Evolutionary conservation across 2,329 filamentous ascomycete species (phyloP), one percentile per base, ranked within the genome.

Genomic region (Sporothrix brunneoviolacea): DNA sequence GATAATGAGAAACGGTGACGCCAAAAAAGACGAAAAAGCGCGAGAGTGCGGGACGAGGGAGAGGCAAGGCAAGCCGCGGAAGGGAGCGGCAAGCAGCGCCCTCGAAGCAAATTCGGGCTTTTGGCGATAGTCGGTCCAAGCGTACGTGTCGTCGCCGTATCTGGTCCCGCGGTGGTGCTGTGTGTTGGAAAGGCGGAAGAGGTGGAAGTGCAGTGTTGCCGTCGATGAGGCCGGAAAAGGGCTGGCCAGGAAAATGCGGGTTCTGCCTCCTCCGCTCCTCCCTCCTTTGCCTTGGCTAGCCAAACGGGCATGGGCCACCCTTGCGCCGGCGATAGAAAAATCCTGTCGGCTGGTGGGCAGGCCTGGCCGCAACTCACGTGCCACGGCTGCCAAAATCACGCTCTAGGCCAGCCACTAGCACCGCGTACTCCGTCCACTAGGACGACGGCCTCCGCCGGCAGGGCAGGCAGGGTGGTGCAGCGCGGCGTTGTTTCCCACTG

Each of bases 181-280:
- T 46, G 21, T 24, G 12, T 39, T 35, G 18, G 44, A 30, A 24
- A 38, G 44, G 27, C 36, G 43, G 33, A 48, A 32, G 45, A 36
- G 18, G 45, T 24, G 27, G 12, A 35, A 24, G 35, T 39, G 24
- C 6, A 22, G 21, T 6, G 33, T 35, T 24, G 44, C 24, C 45
- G 45, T 40, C 36, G 45, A 48, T 40, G 36, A 48, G 45, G 45
- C 45, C 45, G 45, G 40, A 40, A 48, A 40, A 33, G 19, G 36
- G 35, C 36, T 38, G 44, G 44, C 44, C 44, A 48, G 35, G 24
- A 48, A 24, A 32, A 39, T n/a, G 45, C 45, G 45, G 45, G 36
- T 39, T 48, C 37, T 48, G 45, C 45, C 45, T 48, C 35, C 44
- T 46, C 44, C 44, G 44, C 44, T 47, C 44, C 44, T 47, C 38